Base-by-base conservation (phyloP, 1,284 basidiomycete species). In the Puccinia triticina region DNA sequence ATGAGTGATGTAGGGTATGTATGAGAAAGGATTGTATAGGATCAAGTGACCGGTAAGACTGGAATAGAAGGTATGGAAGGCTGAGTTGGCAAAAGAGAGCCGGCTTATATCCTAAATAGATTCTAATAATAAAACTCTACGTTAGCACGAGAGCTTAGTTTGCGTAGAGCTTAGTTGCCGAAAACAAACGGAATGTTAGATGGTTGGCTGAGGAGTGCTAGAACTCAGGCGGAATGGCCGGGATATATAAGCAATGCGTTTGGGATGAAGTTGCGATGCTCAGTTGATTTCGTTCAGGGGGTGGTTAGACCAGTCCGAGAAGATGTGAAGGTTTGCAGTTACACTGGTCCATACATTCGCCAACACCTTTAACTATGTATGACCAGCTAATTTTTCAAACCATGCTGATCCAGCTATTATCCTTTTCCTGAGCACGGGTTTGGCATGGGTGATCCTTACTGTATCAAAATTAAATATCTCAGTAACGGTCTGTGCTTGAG, bases 261-360 rank as follows among this genome's bases (percentile, higher is more conserved):
- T 46, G 66, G 64, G 12, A 69, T 40, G 12, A 69, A 37, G 66
- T 37, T 23, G 8, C 66, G 40, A 26, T 69, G 66, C 66, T 69
- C 40, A 37, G 66, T 46, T 48, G 40, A 23, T 69, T 69, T 46
- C 32, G 66, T 29, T 69, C 66, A 69, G 66, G 66, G 66, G 66
- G 40, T 29, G 66, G 43, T 69, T 37, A 29, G 66, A 43, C 66
- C 66, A 69, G 66, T 69, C 43, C 66, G 43, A 26, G 66, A 48
- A 43, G 40, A 69, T 48, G 66, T 26, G 64, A 66, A 69, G 40
- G 40, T 48, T 69, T 69, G 29, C 23, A 16, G 66, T 26, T 69
- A 34, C 37, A 10, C 14, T 69, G 66, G 55, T 29, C 66, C 40
- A 69, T 69, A 69, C 40, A 69, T 69, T 46, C 7, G 23, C 66